Conservation (phyloP, 2,329 filamentous ascomycete genomes). For the Pseudogymnoascus sp. region DNA sequence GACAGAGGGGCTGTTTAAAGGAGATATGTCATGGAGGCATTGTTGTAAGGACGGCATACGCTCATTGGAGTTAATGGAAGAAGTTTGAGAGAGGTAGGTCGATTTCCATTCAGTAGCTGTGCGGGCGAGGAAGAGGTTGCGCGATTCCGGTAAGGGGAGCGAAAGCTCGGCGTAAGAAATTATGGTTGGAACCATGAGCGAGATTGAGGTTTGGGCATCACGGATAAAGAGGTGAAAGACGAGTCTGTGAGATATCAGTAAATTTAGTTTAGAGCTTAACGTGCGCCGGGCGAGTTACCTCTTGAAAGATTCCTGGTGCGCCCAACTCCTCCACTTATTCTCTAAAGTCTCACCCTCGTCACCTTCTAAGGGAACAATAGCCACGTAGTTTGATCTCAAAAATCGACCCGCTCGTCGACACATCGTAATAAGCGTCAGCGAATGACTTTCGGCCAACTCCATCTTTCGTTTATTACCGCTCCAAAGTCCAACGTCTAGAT, state of each 20-base stretch:
- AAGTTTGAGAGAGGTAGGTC: slow-evolving; percentile 36
- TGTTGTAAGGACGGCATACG: slow-evolving; percentile 15
- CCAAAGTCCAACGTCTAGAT: slow-evolving; percentile 47
- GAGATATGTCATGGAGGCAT: slow-evolving; percentile 8
- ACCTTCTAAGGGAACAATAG: slow-evolving; percentile 41
- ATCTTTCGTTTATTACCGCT: slow-evolving; percentile 50
- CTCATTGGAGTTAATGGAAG: neutral
- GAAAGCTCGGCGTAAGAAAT: slow-evolving; percentile 63
- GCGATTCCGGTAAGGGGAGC: slow-evolving; percentile 53
- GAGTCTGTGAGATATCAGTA: slow-evolving; percentile 34
- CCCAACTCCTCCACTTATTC: slow-evolving; percentile 58
- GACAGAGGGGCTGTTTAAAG: neutral
- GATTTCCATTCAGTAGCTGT: slow-evolving; percentile 57
- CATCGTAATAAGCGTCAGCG: slow-evolving; percentile 47
- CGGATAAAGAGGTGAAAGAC: slow-evolving; percentile 56
- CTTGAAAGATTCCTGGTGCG: slow-evolving; percentile 57
- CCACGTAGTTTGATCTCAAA: slow-evolving; percentile 43
- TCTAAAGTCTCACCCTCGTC: slow-evolving; percentile 51
- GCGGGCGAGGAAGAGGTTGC: slow-evolving; percentile 57
- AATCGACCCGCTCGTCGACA: slow-evolving; percentile 37
- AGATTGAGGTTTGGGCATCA: slow-evolving; percentile 60
- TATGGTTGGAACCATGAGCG: slow-evolving; percentile 52
- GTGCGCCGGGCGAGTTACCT: slow-evolving; percentile 30
- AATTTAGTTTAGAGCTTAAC: slow-evolving; percentile 4
- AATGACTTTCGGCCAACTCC: slow-evolving; percentile 50